Base-by-base conservation (phyloP, 192 early-diverging fungal species). In the Geranomyces variabilis region DNA sequence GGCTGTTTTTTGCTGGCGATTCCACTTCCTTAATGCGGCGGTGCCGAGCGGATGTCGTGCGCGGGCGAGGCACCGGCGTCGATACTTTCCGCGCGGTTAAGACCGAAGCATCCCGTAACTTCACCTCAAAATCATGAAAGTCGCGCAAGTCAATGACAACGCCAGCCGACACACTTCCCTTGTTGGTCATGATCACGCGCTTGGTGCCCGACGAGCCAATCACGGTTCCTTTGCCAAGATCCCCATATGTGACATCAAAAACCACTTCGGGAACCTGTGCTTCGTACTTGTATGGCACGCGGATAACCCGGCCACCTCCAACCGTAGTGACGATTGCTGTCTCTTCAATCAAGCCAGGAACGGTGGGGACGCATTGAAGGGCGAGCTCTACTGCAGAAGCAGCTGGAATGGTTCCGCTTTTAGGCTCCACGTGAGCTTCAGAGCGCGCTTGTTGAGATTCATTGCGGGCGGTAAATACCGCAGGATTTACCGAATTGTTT, bases 241-340 rank as follows among this genome's bases (percentile, higher is more conserved):
- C 70, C 21, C 30, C 59, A 22, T 36, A 47, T 10, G 45, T 53
- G 19, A 47, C 44, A 6, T 65, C 53, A 28, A 86, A 28, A 1
- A 53, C 29, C 30, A 86, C 66, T 1, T 69, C 59, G 1, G 79
- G 75, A 31, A 34, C 34, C 26, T 72, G 0, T 29, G 74, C 73
- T 63, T 85, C 84, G 65, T 80, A 85, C 65, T 73, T 66, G 73
- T 83, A 66, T 17, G 84, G 84, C 0, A 85, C 70, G 29, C 71
- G 73, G 29, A 79, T 48, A 15, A 63, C 58, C 24, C 66, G 72
- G 17, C 75, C 76, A 6, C 77, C 75, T 1, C 84, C 81, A 47
- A 85, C 65, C 0, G 78, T 72, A 19, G 44, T 70, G 28, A 84
- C 66, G 21, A 77, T 44, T 8, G 80, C 43, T 31, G 45, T 55